Conservation (phyloP, 805 yeast species). For the Torulaspora delbrueckii region DNA sequence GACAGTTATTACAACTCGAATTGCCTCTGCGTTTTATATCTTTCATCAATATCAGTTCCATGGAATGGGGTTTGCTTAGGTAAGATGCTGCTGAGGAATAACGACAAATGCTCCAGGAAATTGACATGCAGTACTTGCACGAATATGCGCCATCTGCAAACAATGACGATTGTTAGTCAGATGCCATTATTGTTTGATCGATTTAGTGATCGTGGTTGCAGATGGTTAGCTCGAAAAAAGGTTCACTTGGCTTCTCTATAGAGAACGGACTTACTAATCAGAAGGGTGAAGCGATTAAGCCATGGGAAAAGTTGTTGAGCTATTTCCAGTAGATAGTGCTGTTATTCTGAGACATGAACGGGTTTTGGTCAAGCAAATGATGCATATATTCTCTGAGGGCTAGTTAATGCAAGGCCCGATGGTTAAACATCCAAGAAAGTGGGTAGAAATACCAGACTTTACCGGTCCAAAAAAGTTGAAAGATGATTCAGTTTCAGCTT, state of each 20-base stretch:
- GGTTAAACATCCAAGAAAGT: constrained; percentile 19
- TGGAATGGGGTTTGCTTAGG: neutral
- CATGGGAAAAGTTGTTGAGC: constrained; percentile 8
- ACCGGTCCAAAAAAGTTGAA: constrained; percentile 11
- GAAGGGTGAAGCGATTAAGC: neutral
- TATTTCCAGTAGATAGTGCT: constrained; percentile 4
- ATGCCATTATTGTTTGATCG: neutral
- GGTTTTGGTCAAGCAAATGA: constrained; percentile 22
- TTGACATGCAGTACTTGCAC: too few relatives aligned
- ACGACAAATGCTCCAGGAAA: neutral
- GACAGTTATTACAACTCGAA: too few relatives aligned
- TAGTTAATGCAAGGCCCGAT: constrained; percentile 24
- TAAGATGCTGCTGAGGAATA: too few relatives aligned
- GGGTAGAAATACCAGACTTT: constrained; percentile 18
- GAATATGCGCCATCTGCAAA: neutral
- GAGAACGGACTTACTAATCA: neutral
- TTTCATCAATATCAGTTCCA: neutral
- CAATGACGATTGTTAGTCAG: neutral
- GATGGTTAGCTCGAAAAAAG: too few relatives aligned
- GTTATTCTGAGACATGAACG: constrained; percentile 21
- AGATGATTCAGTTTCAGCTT: constrained; percentile 11
- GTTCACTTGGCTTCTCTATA: neutral
- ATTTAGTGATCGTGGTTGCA: too few relatives aligned
- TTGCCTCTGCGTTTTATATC: neutral
- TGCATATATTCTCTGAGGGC: constrained; percentile 17